Evolutionary conservation across 129 eudicot genomes (phyloP).

Genomic region (Logfia minima): DNA sequence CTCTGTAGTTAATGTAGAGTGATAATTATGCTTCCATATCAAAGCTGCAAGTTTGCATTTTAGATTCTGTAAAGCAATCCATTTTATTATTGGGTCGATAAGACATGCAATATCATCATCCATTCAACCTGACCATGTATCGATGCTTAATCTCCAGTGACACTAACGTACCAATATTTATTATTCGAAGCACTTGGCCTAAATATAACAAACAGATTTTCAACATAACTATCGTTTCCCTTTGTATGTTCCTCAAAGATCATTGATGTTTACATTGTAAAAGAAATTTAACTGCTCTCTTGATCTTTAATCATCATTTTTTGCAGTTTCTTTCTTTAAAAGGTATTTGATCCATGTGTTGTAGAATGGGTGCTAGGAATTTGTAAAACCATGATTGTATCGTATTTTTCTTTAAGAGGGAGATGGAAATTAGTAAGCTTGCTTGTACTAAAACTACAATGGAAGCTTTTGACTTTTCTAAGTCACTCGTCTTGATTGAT

Average conservation of each 20-base stretch:
- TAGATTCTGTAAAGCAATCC: constrained; percentile 3
- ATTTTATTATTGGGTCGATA: neutral
- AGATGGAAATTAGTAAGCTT: too few species aligned
- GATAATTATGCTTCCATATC: constrained; percentile 1
- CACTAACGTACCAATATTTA: neutral
- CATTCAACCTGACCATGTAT: neutral
- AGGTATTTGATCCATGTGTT: neutral
- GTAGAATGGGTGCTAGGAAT: too few species aligned
- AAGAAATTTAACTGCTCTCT: neutral
- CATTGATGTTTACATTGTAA: neutral
- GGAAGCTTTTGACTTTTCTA: too few species aligned
- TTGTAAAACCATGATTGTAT: too few species aligned
- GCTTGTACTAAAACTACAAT: too few species aligned
- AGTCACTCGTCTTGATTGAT: too few species aligned
- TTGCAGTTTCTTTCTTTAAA: neutral
- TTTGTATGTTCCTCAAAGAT: too few species aligned
- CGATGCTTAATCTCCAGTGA: neutral
- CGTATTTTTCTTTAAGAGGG: too few species aligned
- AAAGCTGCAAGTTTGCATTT: neutral
- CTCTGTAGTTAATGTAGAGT: constrained; percentile 12
- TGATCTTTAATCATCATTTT: neutral
- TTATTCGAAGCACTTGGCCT: neutral
- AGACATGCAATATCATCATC: neutral
- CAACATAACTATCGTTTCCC: too few species aligned
- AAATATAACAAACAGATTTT: neutral